A percentile compares a stretch with the other conserved stretches of the same genome.
phyloP scores from a whole-genome alignment of 116 monocot genomes.

The Posidonia oceanica region DNA sequence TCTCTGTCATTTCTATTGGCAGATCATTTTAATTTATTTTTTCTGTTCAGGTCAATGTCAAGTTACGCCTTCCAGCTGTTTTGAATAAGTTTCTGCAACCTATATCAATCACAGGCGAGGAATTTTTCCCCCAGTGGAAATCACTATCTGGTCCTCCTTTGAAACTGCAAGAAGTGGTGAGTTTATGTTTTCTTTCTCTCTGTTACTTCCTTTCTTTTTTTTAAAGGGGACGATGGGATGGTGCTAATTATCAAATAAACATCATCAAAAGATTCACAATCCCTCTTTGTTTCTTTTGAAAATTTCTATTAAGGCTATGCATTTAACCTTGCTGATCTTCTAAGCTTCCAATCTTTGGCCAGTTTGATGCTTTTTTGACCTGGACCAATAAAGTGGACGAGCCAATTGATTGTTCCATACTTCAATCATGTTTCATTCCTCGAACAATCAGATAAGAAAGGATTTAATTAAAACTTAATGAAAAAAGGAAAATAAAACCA shows the following conservation, averaged over 20 bases:
- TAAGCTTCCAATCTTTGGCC: too few species aligned
- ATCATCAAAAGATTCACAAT: too few species aligned
- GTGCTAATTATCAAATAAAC: too few species aligned
- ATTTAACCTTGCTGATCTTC: too few species aligned
- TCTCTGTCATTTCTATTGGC: not conserved
- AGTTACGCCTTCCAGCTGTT: constrained; percentile 70
- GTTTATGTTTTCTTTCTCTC: not conserved
- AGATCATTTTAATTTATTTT: not conserved
- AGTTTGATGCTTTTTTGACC: too few species aligned
- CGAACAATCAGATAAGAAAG: too few species aligned
- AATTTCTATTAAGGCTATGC: not conserved
- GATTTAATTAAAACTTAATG: too few species aligned
- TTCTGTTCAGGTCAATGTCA: constrained; percentile 56
- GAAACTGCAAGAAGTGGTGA: constrained; percentile 98
- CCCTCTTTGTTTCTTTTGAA: not conserved
- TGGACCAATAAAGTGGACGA: too few species aligned
- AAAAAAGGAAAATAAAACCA: too few species aligned
- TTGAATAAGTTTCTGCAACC: constrained; percentile 92
- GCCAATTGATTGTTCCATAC: too few species aligned
- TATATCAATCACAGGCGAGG: constrained; percentile 57
- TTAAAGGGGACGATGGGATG: too few species aligned
- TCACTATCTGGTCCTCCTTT: constrained; percentile 78
- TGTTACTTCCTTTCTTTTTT: not conserved
- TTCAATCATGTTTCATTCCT: too few species aligned
- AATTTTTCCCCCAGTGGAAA: constrained; percentile 96